These are phyloP conservation scores for Salix dunnii DNA, from an alignment of 345 rosid species.

Conservation along the genomic window DNA sequence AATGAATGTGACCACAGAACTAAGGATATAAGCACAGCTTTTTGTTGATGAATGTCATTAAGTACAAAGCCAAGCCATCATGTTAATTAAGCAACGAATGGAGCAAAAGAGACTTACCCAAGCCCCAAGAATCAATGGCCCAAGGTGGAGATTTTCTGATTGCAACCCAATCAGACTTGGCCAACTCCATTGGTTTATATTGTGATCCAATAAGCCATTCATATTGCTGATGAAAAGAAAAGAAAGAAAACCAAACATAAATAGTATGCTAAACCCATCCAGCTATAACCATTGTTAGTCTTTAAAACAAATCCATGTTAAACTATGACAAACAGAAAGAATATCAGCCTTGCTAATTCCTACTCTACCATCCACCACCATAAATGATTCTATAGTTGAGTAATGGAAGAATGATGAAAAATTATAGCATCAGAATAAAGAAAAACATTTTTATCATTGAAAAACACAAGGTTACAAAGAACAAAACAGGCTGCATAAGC, in stretches of 20 bases:
- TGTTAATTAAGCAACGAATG: neutral
- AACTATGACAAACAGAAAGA: neutral
- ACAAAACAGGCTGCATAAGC: neutral
- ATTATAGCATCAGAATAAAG: neutral
- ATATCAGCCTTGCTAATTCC: neutral
- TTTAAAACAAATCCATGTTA: neutral
- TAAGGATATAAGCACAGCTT: neutral
- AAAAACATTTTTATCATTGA: neutral
- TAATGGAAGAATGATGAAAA: neutral
- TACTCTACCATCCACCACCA: neutral
- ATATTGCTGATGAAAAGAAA: constrained; percentile 54
- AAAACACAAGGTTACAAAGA: neutral
- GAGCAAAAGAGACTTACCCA: constrained; percentile 53
- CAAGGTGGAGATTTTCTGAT: constrained; percentile 94
- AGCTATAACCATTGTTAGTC: neutral
- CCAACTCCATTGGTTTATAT: constrained; percentile 87
- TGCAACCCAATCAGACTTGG: constrained; percentile 84
- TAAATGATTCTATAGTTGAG: neutral
- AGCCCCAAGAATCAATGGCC: constrained; percentile 99
- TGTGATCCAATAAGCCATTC: constrained; percentile 95
- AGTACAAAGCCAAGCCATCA: neutral
- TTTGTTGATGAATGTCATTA: neutral
- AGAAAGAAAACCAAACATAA: neutral
- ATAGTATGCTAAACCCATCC: neutral
- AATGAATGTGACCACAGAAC: neutral